Base-by-base conservation (phyloP, 352 stramenopile genomes). In the Pythium monospermum region DNA sequence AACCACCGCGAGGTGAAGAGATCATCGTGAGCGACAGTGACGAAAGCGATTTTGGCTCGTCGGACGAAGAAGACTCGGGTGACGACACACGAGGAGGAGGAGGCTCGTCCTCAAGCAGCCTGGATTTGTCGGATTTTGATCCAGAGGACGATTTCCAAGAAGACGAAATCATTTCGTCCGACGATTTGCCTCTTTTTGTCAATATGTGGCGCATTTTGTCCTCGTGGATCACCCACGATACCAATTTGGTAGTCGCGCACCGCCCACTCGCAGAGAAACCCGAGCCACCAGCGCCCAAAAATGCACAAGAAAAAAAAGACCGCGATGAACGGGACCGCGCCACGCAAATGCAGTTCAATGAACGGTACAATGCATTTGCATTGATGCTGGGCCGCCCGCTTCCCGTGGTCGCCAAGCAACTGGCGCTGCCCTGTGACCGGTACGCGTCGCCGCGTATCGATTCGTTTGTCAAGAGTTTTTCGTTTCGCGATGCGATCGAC, bases 11-110 rank as follows among this genome's bases (percentile, higher is more conserved):
- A 8, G 60, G 76, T 35, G 63, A 68, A 25, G 69, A 87, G 25
- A 55, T 89, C 45, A 59, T 86, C 6, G 74, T 89, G 19, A 88
- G 74, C 28, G 78, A 87, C 51, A 91, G 81, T 32, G 81, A 89
- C 43, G 75, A 89, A 49, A 87, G 76, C 39, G 53, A 61, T 15
- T 7, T 19, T 6, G 36, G 19, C 15, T 27, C 28, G 39, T 25
- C 40, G 11, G n/a, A 42, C 5, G 69, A 80, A 22, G 55, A 63
- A 7, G 60, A 67, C n/a, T 75, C 57, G 50, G 66, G 79, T n/a
- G 61, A 66, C 36, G n/a, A n/a, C n/a, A n/a, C n/a, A n/a, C n/a
- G n/a, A n/a, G n/a, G n/a, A n/a, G n/a, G n/a, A n/a, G 66, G 69
- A 12, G 64, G 59, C 1, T 86, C 74, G 10, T 86, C 77, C 0